phyloP scores from a whole-genome alignment of 495 filamentous ascomycete species.

The Elasticomyces elasticus region DNA sequence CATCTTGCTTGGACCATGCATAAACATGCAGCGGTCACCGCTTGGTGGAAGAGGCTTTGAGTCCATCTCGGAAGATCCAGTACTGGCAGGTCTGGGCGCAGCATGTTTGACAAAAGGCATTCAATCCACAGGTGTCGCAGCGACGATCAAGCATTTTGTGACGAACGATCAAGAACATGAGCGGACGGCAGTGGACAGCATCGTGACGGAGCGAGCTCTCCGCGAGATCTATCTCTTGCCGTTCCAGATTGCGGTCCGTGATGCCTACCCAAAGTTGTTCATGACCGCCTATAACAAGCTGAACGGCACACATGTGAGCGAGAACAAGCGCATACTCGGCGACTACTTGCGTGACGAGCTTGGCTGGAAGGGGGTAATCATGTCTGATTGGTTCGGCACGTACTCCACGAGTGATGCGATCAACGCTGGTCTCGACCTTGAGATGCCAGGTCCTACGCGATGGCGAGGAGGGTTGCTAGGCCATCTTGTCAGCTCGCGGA shows the following conservation, averaged over 20 bases:
- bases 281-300: slow-evolving; percentile 73
- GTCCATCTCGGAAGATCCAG: slow-evolving; percentile 68
- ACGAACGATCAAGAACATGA: slow-evolving; percentile 72
- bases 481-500: slow-evolving; percentile 50
- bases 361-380: slow-evolving; percentile 58
- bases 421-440: slow-evolving; percentile 60
- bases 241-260: slow-evolving; percentile 60
- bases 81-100: slow-evolving; percentile 58
- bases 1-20: slow-evolving; percentile 63
- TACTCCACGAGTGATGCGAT: slow-evolving; percentile 59
- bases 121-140: slow-evolving; percentile 58
- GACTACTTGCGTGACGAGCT: slow-evolving; percentile 61
- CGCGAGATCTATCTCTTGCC: slow-evolving; percentile 69
- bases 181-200: slow-evolving; percentile 55
- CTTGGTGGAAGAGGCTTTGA: slow-evolving; percentile 73
- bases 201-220: slow-evolving; percentile 58
- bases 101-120: slow-evolving; percentile 59
- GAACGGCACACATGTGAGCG: slow-evolving; percentile 60
- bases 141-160: slow-evolving; percentile 74
- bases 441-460: slow-evolving; percentile 62
- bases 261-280: slow-evolving; percentile 52
- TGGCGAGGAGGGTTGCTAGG: slow-evolving; percentile 53
- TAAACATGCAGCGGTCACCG: slow-evolving; percentile 68
- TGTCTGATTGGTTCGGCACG: slow-evolving; percentile 66
- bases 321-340: slow-evolving; percentile 52